phyloP scores from a whole-genome alignment of 116 monocot species.

The Trichopus zeylanicus region DNA sequence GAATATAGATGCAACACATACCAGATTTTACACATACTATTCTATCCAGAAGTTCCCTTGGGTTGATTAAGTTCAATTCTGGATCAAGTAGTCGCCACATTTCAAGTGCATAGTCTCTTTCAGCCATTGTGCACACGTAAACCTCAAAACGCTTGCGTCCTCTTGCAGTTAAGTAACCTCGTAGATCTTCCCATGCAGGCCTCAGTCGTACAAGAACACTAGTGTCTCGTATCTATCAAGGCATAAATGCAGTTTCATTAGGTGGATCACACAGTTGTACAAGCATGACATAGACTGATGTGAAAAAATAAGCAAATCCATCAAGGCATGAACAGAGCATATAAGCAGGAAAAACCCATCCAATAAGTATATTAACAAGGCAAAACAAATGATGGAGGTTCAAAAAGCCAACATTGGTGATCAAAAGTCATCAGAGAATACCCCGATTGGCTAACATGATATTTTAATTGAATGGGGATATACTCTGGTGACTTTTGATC shows the following conservation, averaged over 20 bases:
- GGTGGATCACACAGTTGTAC: not conserved
- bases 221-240: conserved; percentile 87
- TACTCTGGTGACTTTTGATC: too few relatives aligned
- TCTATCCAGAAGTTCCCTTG: conserved; percentile 63
- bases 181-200: conserved; percentile 95
- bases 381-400: too few relatives aligned
- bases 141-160: conserved; percentile 99
- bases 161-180: conserved; percentile 92
- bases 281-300: not conserved
- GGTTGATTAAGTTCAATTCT: conserved; percentile 72
- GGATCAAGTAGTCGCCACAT: conserved; percentile 99
- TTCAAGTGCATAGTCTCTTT: conserved; percentile 98
- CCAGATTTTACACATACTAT: conserved; percentile 99
- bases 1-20: conserved; percentile 20
- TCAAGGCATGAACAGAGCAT: not conserved
- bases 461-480: too few relatives aligned
- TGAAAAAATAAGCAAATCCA: not conserved
- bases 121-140: conserved; percentile 99
- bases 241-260: not conserved
- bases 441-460: too few relatives aligned
- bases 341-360: not conserved
- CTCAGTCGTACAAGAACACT: conserved; percentile 93
- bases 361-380: too few relatives aligned
- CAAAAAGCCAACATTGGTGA: too few relatives aligned
- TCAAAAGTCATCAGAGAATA: too few relatives aligned